Evolutionary conservation across 2,329 filamentous ascomycete genomes (phyloP).

Genomic region (Ophiostoma novo-ulmi): DNA sequence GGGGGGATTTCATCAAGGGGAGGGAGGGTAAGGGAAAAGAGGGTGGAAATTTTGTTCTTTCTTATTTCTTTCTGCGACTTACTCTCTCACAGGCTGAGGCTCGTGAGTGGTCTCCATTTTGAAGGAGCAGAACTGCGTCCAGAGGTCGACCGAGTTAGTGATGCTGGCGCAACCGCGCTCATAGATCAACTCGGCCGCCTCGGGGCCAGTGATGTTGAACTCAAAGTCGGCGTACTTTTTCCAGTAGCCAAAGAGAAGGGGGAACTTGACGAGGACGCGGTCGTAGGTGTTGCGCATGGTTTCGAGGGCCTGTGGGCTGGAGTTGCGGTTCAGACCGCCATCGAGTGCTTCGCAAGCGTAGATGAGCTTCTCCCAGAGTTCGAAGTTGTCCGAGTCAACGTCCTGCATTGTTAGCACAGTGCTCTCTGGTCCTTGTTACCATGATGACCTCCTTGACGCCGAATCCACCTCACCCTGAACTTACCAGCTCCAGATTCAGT

Average conservation of each 20-base stretch:
- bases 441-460: not conserved
- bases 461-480: constrained; percentile 33
- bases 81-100: constrained; percentile 95
- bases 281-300: constrained; percentile 85
- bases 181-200: constrained; percentile 96
- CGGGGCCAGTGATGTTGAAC: constrained; percentile 92
- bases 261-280: constrained; percentile 88
- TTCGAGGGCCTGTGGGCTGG: constrained; percentile 85
- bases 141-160: constrained; percentile 88
- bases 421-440: not conserved
- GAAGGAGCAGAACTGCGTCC: constrained; percentile 96
- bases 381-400: constrained; percentile 80
- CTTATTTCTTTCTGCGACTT: constrained; percentile 58
- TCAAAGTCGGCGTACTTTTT: constrained; percentile 98
- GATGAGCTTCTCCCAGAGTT: constrained; percentile 90
- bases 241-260: constrained; percentile 96
- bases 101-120: constrained; percentile 97
- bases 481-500: constrained; percentile 70
- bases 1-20: not conserved
- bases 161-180: constrained; percentile 93
- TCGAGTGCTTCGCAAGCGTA: constrained; percentile 78
- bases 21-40: not conserved
- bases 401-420: constrained; percentile 40
- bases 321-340: constrained; percentile 92
- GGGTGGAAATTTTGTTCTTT: not conserved